Evolutionary conservation across 2,329 filamentous ascomycete genomes (phyloP), one percentile per base, ranked within the genome.

Genomic region (Apiospora hydei): DNA sequence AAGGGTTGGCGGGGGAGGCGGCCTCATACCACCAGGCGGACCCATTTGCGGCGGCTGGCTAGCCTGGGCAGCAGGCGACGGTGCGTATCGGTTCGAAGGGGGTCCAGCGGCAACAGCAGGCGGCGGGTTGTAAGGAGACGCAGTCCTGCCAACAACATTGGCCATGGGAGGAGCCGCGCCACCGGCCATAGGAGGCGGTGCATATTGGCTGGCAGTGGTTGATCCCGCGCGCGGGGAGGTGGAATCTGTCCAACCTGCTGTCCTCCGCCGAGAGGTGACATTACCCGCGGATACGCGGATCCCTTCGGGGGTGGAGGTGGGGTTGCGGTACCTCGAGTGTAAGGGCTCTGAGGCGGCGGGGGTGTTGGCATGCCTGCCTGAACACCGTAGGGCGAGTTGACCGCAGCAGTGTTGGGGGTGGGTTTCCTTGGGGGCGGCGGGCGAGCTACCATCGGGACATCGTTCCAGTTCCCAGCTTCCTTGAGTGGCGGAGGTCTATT

Each of bases 381-480:
- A 76, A 89, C 89, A 1, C 90, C 88, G 85, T 96, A 97, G 11
- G 94, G 94, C 24, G 93, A 90, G n/a, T 87, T 90, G 69, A 95
- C 90, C 3, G 92, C 86, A 69, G 90, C 89, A 26, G 90, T 85
- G 71, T 87, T 90, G 2, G 95, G 94, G 0, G 96, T 98, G 66
- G 88, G 87, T 79, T 92, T 90, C 76, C 95, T 91, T 30, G 92
- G 88, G 18, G 89, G 88, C n/a, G 92, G 88, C 71, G 88, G 85
- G 84, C 96, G 94, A 66, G 90, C 88, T 66, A 98, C 93, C 78
- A 98, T 89, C 1, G 96, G 96, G 69, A 97, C 92, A 82, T 99
- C 96, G 77, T 99, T 99, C 96, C 96, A 99, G 77, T 93, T 93
- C 41, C 92, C 90, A 74, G 92, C 91, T 75, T 93, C 92, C 79